Evolutionary conservation across 1,284 basidiomycete species (phyloP).

Genomic region (Leccinum pachyderme): DNA sequence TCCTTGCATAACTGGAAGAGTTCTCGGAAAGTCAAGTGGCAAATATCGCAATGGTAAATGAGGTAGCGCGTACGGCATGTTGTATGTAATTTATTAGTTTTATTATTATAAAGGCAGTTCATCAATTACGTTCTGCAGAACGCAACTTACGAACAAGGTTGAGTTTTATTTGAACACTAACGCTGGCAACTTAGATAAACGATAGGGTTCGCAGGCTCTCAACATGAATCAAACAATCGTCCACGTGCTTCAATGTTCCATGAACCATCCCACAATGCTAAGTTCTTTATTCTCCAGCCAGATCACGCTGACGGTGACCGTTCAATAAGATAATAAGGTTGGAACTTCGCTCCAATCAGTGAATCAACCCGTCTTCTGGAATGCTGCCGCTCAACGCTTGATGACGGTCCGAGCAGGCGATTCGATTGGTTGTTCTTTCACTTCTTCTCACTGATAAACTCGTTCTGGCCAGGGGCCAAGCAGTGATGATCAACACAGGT

Average conservation of each 20-base stretch:
- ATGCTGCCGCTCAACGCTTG: background rate
- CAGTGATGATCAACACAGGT: constrained; percentile 15
- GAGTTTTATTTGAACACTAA: constrained; percentile 2
- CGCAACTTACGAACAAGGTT: constrained; percentile 13
- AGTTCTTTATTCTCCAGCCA: background rate
- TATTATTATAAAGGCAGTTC: too few relatives aligned
- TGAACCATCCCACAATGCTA: background rate
- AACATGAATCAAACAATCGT: background rate
- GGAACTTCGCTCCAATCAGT: background rate
- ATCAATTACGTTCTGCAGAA: too few relatives aligned
- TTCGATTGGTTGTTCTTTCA: background rate
- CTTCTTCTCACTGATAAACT: background rate
- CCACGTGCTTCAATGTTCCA: background rate
- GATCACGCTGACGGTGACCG: background rate
- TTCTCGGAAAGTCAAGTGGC: background rate
- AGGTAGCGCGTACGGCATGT: too few relatives aligned
- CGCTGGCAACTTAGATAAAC: background rate
- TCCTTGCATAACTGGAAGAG: constrained; percentile 11
- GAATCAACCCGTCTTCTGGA: background rate
- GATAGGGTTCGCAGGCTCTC: background rate
- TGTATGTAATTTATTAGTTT: too few relatives aligned
- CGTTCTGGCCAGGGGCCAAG: constrained; percentile 1
- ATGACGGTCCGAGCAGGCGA: background rate
- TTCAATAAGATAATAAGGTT: constrained; percentile 2
- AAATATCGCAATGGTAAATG: constrained; percentile 10